Base-by-base conservation (phyloP, 257 asterid genomes). In the Ajuga chamaepitys region DNA sequence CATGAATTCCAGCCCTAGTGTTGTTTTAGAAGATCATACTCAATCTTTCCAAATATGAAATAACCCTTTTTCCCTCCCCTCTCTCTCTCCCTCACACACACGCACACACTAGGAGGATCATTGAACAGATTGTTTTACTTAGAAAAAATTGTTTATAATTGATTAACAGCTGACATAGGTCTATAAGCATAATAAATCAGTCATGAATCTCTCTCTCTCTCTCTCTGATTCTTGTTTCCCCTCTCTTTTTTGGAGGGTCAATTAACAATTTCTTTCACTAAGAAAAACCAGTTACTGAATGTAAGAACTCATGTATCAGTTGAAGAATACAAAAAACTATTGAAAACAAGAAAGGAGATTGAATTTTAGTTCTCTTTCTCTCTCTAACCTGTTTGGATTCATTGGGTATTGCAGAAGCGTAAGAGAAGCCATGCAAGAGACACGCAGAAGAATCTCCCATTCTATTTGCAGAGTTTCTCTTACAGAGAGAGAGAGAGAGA, bases 401-500 rank as follows among this genome's bases (percentile, higher is more conserved):
- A 68, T 75, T 81, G 64, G 93, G 85, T 13, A 79, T 66, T 26
- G 80, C 85, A 64, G 96, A 81, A 75, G 93, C 86, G 66, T 88
- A 86, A 45, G 95, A 83, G 74, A 85, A 83, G 38, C 90, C 85
- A 63, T 78, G 95, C 78, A 93, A 76, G 62, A 93, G 78, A 80
- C 96, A 87, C 37, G 7, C 37, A 67, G 96, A 62, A 46, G 94
- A 76, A 46, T 89, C 97, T 74, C 86, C 96, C 99, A 89, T 93
- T 52, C 67, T 40, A 6, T 60, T 40, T 22, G 47, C 66, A 50
- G 67, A 25, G 21, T 28, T 4, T 64, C 9, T 41, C 21, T 46
- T 24, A 7, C 17, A 53, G 18, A 4, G 9, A 13, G 58, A 42
- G 57, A 9, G 73, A 61, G 61, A 72, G 44, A 62, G 61, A 52